phyloP scores from a whole-genome alignment of 2,329 filamentous ascomycete species.

The Diaporthe velutina region DNA sequence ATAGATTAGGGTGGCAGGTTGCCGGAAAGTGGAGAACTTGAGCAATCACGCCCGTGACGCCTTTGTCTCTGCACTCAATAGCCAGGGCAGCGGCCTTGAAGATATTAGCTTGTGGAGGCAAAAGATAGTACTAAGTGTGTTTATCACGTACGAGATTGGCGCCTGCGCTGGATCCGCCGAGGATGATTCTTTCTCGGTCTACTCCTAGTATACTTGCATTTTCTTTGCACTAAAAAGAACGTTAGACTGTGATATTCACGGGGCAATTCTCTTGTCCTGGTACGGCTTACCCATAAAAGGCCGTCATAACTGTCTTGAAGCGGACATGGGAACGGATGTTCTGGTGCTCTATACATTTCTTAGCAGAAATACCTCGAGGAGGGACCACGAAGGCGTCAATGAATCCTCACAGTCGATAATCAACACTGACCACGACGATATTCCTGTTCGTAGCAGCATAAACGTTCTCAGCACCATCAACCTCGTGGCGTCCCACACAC shows the following conservation, averaged over 20 bases:
- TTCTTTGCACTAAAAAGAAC: neutral
- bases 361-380: neutral
- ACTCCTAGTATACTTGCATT: neutral
- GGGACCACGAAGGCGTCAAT: too few relatives aligned
- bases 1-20: constrained; percentile 15
- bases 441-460: constrained; percentile 13
- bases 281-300: neutral
- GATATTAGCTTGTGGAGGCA: neutral
- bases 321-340: neutral
- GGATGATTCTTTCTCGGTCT: neutral
- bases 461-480: constrained; percentile 13
- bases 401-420: neutral
- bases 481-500: constrained; percentile 8
- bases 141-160: constrained; percentile 7
- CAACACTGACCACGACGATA: neutral
- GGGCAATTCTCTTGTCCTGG: neutral
- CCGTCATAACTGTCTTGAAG: constrained; percentile 9
- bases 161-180: constrained; percentile 8
- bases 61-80: neutral
- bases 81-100: neutral
- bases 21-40: constrained; percentile 11
- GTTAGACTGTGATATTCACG: fast-evolving
- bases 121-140: fast-evolving
- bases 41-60: neutral
- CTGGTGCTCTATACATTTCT: neutral